phyloP scores from a whole-genome alignment of 2,329 filamentous ascomycete genomes.

The Stemphylium beticola region DNA sequence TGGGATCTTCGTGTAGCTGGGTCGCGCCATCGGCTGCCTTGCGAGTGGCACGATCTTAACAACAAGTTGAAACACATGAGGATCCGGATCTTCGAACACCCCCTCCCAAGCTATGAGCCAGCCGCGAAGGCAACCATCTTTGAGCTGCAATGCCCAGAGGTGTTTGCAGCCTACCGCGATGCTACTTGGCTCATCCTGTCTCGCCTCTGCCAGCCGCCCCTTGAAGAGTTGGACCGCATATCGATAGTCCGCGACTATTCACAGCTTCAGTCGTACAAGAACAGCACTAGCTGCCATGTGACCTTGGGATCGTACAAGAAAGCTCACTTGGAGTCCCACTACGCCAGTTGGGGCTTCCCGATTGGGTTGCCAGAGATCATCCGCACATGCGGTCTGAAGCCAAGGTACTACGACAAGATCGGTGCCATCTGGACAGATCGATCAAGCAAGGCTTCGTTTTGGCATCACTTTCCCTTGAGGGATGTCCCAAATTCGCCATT shows the following conservation, averaged over 20 bases:
- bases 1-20: constrained; percentile 1
- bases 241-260: constrained; percentile 42
- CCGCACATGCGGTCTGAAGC: constrained; percentile 55
- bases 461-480: constrained; percentile 53
- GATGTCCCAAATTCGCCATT: constrained; percentile 50
- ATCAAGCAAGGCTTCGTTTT: constrained; percentile 48
- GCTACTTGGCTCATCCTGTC: constrained; percentile 58
- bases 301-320: constrained; percentile 56
- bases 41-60: constrained; percentile 54
- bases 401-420: constrained; percentile 56
- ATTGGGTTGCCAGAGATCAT: constrained; percentile 52
- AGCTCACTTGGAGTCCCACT: constrained; percentile 58
- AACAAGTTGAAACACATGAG: constrained; percentile 47
- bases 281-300: constrained; percentile 24
- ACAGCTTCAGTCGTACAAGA: constrained; percentile 36
- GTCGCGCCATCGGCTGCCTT: constrained; percentile 37
- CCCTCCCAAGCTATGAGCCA: constrained; percentile 50
- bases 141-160: constrained; percentile 56
- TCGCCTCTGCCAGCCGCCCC: constrained; percentile 36
- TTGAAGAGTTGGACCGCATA: constrained; percentile 10
- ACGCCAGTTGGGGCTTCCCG: constrained; percentile 51
- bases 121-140: constrained; percentile 58
- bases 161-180: constrained; percentile 59
- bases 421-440: constrained; percentile 50
- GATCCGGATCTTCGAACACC: constrained; percentile 59